Evolutionary conservation across 306 rosid species (phyloP).

Genomic region (Gastrolobium villosum): DNA sequence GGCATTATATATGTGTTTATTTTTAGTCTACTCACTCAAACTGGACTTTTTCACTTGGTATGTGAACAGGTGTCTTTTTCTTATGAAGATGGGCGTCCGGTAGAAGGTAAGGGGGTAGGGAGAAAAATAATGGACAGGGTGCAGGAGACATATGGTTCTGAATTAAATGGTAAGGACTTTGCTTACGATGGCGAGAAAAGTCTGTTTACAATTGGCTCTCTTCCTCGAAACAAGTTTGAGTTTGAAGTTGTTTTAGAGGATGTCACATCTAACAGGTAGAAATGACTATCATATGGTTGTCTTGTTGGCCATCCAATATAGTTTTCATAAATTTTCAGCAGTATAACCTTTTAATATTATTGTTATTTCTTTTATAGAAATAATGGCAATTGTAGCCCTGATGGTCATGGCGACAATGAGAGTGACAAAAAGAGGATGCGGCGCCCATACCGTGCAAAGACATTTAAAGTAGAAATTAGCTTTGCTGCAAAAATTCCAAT

Average conservation of each 20-base stretch:
- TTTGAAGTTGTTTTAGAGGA: slow-evolving; percentile 86
- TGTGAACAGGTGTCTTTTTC: slow-evolving; percentile 66
- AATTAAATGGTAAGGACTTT: slow-evolving; percentile 79
- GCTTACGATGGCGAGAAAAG: slow-evolving; percentile 98
- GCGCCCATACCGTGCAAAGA: slow-evolving; percentile 69
- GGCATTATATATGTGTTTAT: not conserved
- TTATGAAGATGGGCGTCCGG: slow-evolving; percentile 93
- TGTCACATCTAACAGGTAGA: slow-evolving; percentile 67
- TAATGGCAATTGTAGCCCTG: slow-evolving; percentile 74
- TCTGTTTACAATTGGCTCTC: slow-evolving; percentile 87
- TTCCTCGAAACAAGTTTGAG: slow-evolving; percentile 87
- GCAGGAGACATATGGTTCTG: slow-evolving; percentile 76
- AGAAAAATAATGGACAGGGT: slow-evolving; percentile 84
- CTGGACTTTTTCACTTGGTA: not conserved
- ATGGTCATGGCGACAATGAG: slow-evolving; percentile 71
- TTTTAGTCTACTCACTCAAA: not conserved
- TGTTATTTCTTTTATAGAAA: slow-evolving; percentile 52
- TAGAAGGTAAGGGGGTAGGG: slow-evolving; percentile 89
- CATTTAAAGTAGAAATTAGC: slow-evolving; percentile 81
- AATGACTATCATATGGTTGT: not conserved
- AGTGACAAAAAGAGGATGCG: slow-evolving; percentile 82
- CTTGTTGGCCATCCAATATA: slow-evolving; percentile 34
- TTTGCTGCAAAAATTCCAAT: slow-evolving; percentile 93
- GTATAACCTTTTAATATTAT: slow-evolving; percentile 2
- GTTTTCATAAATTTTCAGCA: not conserved